Evolutionary conservation across 106 monocot genomes (phyloP), one percentile per base, ranked within the genome.

Genomic region (Vanilla planifolia): DNA sequence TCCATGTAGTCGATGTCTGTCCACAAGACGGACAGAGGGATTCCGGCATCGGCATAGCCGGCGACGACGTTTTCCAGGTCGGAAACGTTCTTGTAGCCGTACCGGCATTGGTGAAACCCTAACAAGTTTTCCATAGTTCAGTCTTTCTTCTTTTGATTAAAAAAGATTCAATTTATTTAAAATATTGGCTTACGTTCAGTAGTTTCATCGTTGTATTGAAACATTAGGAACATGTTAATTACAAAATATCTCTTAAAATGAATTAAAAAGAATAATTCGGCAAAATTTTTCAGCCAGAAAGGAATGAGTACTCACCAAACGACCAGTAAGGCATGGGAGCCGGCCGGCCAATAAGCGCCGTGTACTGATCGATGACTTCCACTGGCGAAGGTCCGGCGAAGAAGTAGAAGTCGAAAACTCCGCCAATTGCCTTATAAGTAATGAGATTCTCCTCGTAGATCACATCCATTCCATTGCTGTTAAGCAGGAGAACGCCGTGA

Each of bases 1-100:
- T 92, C 92, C 92, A 92, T 92, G 82, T 87, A 78, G 51, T 88
- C 83, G 17, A 83, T 88, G 64, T 88, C 88, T 0, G 80, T 80
- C 88, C 88, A 88, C 76, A 88, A 80, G 26, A 77, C 83, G 32
- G 83, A 76, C 8, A 88, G 52, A 51, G 88, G 88, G 16, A 88
- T 92, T 30, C 50, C 45, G 3, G 86, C 80, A 7, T 67, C 43
- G 1, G 74, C 78, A 27, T 84, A 92, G 55, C 84, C 71, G 8
- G 70, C 72, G 1, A 81, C 84, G 6, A 92, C 86, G n/a, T 55
- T 64, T 66, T 84, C 78, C 2, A 92, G 43, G 9, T 83, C 92
- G 0, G 71, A 3, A 24, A 80, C 66, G 51, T 83, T 73, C 67
- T 79, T 84, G 80, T 84, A 92, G 17, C 84, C 83, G 8, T 75